Evolutionary conservation across 495 filamentous ascomycete genomes (phyloP).

Genomic region (Rostrohypoxylon terebratum): DNA sequence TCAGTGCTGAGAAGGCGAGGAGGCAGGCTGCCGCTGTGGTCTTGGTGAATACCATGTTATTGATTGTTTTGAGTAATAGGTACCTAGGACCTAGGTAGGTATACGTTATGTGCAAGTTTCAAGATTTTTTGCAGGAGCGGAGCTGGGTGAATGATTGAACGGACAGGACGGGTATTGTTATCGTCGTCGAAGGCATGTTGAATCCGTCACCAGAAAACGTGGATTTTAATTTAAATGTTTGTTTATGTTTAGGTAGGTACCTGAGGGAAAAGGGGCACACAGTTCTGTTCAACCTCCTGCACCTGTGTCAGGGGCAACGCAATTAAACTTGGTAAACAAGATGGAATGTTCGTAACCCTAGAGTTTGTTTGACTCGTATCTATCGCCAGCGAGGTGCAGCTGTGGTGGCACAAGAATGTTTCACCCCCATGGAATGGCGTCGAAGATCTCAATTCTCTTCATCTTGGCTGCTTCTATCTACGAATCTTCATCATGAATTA

Average conservation of each 20-base stretch:
- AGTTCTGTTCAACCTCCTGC: neutral
- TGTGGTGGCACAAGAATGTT: constrained; percentile 11
- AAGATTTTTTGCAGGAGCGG: neutral
- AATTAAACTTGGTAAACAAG: constrained; percentile 4
- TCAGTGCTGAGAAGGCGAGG: constrained; percentile 38
- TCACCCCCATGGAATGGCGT: constrained; percentile 28
- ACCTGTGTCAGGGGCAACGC: neutral
- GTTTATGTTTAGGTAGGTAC: neutral
- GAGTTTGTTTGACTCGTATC: constrained; percentile 11
- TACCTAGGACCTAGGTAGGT: too few species aligned
- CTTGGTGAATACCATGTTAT: constrained; percentile 45
- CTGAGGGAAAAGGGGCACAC: neutral
- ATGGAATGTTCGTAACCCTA: constrained; percentile 1
- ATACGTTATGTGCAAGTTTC: neutral
- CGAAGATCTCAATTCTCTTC: neutral
- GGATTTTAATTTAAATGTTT: constrained; percentile 31
- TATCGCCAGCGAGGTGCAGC: neutral
- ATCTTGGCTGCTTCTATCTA: neutral
- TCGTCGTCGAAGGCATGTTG: neutral
- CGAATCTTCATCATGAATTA: neutral
- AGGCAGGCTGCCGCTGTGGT: constrained; percentile 45
- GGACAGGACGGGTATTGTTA: neutral
- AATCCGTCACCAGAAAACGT: neutral
- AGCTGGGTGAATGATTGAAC: neutral
- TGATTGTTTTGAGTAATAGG: neutral